Percentiles rank a stretch among this genome's conserved stretches.
These are phyloP conservation scores for Balakata baccata DNA, from an alignment of 345 rosid genomes.

Conservation along the genomic window DNA sequence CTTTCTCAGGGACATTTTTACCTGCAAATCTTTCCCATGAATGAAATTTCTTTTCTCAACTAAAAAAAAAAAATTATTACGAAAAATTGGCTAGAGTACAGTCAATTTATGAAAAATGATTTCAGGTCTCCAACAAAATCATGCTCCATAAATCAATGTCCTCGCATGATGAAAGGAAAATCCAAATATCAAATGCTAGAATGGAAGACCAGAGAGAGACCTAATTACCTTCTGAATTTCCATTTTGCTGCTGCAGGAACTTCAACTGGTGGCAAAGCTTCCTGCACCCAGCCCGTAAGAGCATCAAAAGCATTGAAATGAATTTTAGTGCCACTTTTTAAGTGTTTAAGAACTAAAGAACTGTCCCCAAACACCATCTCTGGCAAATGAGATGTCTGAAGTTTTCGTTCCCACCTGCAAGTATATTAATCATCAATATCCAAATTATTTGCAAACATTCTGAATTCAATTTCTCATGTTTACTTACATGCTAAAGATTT, in stretches of 20 bases:
- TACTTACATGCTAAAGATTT: neutral
- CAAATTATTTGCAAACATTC: neutral
- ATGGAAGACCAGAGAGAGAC: neutral
- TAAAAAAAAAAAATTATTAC: neutral
- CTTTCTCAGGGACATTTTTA: neutral
- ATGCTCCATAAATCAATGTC: neutral
- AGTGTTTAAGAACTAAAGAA: conserved; percentile 58
- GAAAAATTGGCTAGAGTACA: neutral
- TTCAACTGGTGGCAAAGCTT: conserved; percentile 84
- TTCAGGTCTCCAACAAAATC: neutral
- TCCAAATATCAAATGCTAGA: neutral
- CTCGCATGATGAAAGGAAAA: neutral
- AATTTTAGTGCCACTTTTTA: conserved; percentile 49
- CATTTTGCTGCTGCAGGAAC: conserved; percentile 93
- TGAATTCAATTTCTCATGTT: neutral
- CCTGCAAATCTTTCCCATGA: neutral
- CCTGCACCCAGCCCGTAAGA: conserved; percentile 75
- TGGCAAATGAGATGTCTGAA: conserved; percentile 73
- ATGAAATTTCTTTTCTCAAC: neutral
- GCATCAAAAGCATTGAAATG: conserved; percentile 91
- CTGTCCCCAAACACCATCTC: conserved; percentile 94
- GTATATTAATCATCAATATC: neutral
- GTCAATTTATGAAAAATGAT: neutral
- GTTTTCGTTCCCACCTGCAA: conserved; percentile 79
- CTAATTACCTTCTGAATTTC: conserved; percentile 82